phyloP scores from a whole-genome alignment of 176 grass and related monocot genomes.

The Phoenix dactylifera region DNA sequence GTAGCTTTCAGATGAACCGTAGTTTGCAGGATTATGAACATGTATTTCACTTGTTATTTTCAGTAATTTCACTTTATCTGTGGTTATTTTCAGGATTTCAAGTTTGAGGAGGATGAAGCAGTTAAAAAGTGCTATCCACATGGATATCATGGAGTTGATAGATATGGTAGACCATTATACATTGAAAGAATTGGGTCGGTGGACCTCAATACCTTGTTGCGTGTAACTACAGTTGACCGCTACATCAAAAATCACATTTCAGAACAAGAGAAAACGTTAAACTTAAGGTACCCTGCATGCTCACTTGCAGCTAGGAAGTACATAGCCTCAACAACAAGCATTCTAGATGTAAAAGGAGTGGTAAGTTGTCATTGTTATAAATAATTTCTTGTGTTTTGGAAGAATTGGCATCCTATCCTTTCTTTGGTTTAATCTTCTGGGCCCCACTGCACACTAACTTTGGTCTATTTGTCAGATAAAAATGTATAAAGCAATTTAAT shows the following conservation, averaged over 20 bases:
- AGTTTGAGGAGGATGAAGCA: slow-evolving; percentile 72
- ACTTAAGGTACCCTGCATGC: slow-evolving; percentile 75
- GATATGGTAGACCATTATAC: slow-evolving; percentile 72
- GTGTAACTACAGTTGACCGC: slow-evolving; percentile 58
- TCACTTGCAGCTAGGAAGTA: slow-evolving; percentile 69
- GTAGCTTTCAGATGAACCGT: too few relatives aligned
- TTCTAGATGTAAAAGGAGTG: slow-evolving; percentile 86
- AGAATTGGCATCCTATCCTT: too few relatives aligned
- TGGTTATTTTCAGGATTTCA: slow-evolving; percentile 50
- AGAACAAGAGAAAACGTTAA: slow-evolving; percentile 89
- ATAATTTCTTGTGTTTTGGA: slow-evolving; percentile 1
- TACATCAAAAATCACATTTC: slow-evolving; percentile 86
- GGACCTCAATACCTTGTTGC: slow-evolving; percentile 54
- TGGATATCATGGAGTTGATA: slow-evolving; percentile 95
- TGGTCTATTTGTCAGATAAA: too few relatives aligned
- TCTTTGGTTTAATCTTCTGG: too few relatives aligned
- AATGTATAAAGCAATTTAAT: too few relatives aligned
- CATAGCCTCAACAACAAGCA: slow-evolving; percentile 68
- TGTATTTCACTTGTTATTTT: too few relatives aligned
- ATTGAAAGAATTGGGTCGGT: slow-evolving; percentile 74
- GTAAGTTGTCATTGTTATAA: slow-evolving; percentile 33
- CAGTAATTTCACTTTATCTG: too few relatives aligned
- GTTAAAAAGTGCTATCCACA: slow-evolving; percentile 86
- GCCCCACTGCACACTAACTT: too few relatives aligned
- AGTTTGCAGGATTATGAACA: too few relatives aligned